A percentile compares a stretch with the other conserved stretches of the same genome.
Evolutionary conservation across 2,329 filamentous ascomycete species (phyloP).

Genomic region (Raffaelea deltoideospora): DNA sequence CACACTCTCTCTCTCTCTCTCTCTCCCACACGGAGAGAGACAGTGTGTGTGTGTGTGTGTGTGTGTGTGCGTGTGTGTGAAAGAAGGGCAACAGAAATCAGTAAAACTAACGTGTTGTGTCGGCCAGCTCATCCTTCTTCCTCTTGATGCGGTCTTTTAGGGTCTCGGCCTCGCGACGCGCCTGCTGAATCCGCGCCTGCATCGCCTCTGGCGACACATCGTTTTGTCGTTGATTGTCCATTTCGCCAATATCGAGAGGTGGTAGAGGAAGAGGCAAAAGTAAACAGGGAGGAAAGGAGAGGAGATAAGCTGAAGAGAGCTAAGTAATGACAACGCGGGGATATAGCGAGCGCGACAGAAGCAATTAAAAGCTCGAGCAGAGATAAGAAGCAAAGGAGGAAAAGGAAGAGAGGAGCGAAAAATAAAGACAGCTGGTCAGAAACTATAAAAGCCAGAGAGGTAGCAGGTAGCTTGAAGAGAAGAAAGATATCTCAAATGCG

Average conservation of each 20-base stretch:
- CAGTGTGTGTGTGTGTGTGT: too few relatives aligned
- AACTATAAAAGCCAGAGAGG: neutral
- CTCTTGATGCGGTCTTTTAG: slow-evolving; percentile 98
- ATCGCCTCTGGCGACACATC: slow-evolving; percentile 62
- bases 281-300: neutral
- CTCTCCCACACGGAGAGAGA: too few relatives aligned
- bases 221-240: slow-evolving; percentile 42
- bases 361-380: neutral
- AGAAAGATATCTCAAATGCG: too few relatives aligned
- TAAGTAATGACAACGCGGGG: too few relatives aligned
- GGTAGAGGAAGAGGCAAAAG: neutral
- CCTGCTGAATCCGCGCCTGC: slow-evolving; percentile 84
- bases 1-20: too few relatives aligned
- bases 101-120: slow-evolving; percentile 74
- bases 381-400: neutral
- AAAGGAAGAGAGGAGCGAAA: neutral
- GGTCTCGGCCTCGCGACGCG: slow-evolving; percentile 92
- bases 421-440: neutral
- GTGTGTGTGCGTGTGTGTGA: too few relatives aligned
- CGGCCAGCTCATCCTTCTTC: slow-evolving; percentile 98
- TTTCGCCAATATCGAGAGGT: slow-evolving; percentile 16
- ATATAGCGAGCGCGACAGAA: too few relatives aligned
- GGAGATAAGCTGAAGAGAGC: neutral
- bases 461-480: too few relatives aligned
- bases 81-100: neutral